Evolutionary conservation across 2,329 filamentous ascomycete species (phyloP), one percentile per base, ranked within the genome.

Genomic region (Ceratocystis huliohia): DNA sequence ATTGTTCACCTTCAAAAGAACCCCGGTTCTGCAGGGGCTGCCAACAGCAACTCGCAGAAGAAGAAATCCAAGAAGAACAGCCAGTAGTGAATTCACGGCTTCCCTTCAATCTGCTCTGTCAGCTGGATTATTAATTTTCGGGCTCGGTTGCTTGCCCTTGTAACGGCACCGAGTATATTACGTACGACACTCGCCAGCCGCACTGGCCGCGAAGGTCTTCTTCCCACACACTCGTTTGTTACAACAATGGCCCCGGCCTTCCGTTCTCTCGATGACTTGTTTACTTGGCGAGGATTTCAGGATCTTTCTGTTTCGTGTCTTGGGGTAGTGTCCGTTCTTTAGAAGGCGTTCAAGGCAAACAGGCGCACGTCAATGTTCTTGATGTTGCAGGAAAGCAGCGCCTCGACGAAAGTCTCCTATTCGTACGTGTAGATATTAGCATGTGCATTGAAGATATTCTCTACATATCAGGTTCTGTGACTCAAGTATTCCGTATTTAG

Each of bases 1-100:
- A 81, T 95, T 72, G 91, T 96, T 69, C 68, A 94, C 77, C 88
- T 93, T 74, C 87, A 87, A 76, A 87, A 86, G 76, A 82, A 88
- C 71, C 84, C 84, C 69, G 81, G 82, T 25, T 78, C 78, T 63
- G 76, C 80, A 68, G 75, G 76, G 69, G 73, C 76, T 69, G 75
- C 73, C 67, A 73, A 17, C 37, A 75, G 57, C 44, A 73, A 75
- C 69, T 73, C 76, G 70, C 81, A 82, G 74, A 82, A 82, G 73
- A 85, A 85, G 79, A 91, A 91, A 83, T 85, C 86, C 79, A 84
- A 83, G 78, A 81, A 80, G 64, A 50, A 48, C 61, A 73, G 68
- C 68, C 74, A 76, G 48, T 67, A 68, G 63, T 69, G 67, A 66
- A 67, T 61, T 7, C 37, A 41, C 25, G 50, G 61, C 66, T 28